These are phyloP conservation scores for Fusarium hostae DNA, from an alignment of 2,329 filamentous ascomycete species.

Conservation along the genomic window DNA sequence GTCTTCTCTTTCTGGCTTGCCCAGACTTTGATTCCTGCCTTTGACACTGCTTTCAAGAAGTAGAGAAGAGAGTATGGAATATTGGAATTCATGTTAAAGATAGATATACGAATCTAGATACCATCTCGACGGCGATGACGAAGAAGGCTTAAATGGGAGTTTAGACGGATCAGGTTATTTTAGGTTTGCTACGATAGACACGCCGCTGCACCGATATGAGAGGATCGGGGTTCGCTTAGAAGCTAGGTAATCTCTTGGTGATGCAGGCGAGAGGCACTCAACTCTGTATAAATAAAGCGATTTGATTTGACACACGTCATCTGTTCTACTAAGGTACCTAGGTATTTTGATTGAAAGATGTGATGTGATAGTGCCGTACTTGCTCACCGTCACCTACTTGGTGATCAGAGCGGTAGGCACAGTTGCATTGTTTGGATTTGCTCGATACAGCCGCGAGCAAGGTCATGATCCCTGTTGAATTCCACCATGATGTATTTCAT, in stretches of 20 bases:
- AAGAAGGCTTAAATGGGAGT: slow-evolving; percentile 27
- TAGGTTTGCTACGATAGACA: slow-evolving; percentile 42
- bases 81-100: slow-evolving; percentile 24
- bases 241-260: slow-evolving; percentile 6
- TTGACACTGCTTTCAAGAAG: slow-evolving; percentile 65
- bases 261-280: slow-evolving; percentile 39
- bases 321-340: background rate
- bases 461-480: slow-evolving; percentile 30
- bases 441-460: slow-evolving; percentile 29
- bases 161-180: slow-evolving; percentile 37
- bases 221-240: slow-evolving; percentile 22
- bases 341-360: background rate
- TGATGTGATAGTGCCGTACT: slow-evolving; percentile 17
- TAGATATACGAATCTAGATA: slow-evolving; percentile 32
- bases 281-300: slow-evolving; percentile 47
- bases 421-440: slow-evolving; percentile 9
- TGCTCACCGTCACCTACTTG: slow-evolving; percentile 20
- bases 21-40: slow-evolving; percentile 95
- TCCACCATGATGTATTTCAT: slow-evolving; percentile 37
- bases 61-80: slow-evolving; percentile 14
- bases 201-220: slow-evolving; percentile 22
- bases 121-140: slow-evolving; percentile 17
- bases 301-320: slow-evolving; percentile 42
- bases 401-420: slow-evolving; percentile 1
- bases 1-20: slow-evolving; percentile 99